Percentiles rank a stretch among this genome's conserved stretches.
These are phyloP conservation scores for Aegle marmelos DNA, from an alignment of 345 rosid species.

Conservation along the genomic window DNA sequence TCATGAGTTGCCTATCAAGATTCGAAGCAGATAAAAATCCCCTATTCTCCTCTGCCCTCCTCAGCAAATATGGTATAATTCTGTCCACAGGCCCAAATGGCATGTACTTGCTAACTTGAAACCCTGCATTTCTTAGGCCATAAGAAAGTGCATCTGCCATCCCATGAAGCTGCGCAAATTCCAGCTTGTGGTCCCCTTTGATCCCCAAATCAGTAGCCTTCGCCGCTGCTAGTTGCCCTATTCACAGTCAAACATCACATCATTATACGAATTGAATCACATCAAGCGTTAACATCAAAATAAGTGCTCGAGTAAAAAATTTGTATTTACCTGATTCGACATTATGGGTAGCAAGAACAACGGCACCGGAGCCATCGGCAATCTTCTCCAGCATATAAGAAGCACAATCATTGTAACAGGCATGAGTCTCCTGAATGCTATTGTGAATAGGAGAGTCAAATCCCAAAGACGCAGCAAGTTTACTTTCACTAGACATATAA, in stretches of 20 bases:
- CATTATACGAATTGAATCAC: neutral
- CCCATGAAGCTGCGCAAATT: conserved; percentile 88
- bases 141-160: conserved; percentile 82
- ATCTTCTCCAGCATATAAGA: conserved; percentile 64
- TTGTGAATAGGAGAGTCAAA: conserved; percentile 73
- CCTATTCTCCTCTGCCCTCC: conserved; percentile 93
- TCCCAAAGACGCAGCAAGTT: conserved; percentile 61
- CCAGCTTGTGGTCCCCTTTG: conserved; percentile 46
- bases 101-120: conserved; percentile 85
- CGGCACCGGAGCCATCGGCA: conserved; percentile 49
- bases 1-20: conserved; percentile 67
- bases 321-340: conserved; percentile 56
- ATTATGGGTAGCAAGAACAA: conserved; percentile 92
- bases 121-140: conserved; percentile 79
- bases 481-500: conserved; percentile 70
- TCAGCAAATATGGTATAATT: conserved; percentile 75
- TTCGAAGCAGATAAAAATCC: conserved; percentile 66
- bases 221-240: conserved; percentile 61
- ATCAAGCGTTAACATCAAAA: neutral
- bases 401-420: conserved; percentile 73
- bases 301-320: neutral
- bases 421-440: conserved; percentile 65
- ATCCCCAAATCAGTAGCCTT: conserved; percentile 72
- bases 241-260: neutral
- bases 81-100: conserved; percentile 72